phyloP scores from a whole-genome alignment of 345 rosid species.

The Gossypioides kirkii region DNA sequence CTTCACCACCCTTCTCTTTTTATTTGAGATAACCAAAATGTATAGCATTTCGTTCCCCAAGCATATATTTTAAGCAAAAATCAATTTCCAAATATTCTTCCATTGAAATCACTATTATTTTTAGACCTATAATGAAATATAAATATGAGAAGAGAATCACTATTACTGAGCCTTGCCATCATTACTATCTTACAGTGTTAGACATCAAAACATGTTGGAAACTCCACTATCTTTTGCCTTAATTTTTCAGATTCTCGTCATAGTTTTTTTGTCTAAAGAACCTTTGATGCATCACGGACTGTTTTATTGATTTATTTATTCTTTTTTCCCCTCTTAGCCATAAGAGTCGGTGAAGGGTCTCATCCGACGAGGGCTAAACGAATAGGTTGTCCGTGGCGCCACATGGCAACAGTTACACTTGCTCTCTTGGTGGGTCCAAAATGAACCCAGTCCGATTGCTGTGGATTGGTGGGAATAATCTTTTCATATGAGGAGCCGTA shows the following conservation, averaged over 20 bases:
- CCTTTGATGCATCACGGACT: neutral
- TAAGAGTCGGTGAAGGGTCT: neutral
- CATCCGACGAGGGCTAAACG: neutral
- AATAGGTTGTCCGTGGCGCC: neutral
- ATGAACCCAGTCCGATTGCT: conserved; percentile 5
- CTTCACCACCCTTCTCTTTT: neutral
- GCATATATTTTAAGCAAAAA: neutral
- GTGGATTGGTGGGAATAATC: conserved; percentile 11
- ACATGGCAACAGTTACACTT: neutral
- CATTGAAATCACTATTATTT: neutral
- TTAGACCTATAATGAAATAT: neutral
- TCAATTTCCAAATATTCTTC: neutral
- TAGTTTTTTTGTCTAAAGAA: too few relatives aligned
- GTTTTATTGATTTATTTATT: neutral
- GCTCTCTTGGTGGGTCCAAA: conserved; percentile 10
- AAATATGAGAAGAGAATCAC: too few relatives aligned
- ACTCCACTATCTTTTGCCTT: too few relatives aligned
- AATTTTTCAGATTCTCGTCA: too few relatives aligned
- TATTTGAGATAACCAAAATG: neutral
- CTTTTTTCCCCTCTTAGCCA: neutral
- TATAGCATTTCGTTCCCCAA: neutral
- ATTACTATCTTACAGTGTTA: too few relatives aligned
- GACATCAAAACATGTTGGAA: too few relatives aligned
- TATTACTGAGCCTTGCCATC: too few relatives aligned
- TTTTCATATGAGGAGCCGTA: neutral